Evolutionary conservation across 345 rosid genomes (phyloP).

Genomic region (Triadica sebifera): DNA sequence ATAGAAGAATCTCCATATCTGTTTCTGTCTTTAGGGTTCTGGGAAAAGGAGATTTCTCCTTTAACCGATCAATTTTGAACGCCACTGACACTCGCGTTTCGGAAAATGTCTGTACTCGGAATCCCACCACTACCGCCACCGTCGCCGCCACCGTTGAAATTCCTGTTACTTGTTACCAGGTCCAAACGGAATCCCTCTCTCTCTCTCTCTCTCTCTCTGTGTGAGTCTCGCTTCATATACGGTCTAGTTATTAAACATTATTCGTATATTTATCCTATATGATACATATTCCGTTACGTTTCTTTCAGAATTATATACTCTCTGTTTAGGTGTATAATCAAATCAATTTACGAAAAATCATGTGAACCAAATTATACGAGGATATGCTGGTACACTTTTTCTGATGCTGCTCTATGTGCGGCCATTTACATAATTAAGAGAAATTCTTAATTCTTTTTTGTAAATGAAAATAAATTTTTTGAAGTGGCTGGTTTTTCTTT

Average conservation of each 20-base stretch:
- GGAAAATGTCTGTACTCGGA: conserved; percentile 36
- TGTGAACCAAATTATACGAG: not conserved
- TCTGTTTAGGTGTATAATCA: not conserved
- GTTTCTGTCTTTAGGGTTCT: conserved; percentile 20
- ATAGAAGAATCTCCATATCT: not conserved
- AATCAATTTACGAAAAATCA: not conserved
- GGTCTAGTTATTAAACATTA: not conserved
- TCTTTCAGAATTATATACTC: not conserved
- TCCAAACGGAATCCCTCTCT: not conserved
- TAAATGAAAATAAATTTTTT: not conserved
- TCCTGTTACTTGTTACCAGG: conserved; percentile 80
- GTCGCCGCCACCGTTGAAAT: conserved; percentile 56
- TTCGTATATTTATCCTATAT: not conserved
- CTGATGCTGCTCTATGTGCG: not conserved
- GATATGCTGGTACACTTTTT: too few species aligned
- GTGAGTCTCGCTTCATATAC: too few species aligned
- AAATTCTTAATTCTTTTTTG: not conserved
- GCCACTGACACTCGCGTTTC: conserved; percentile 51
- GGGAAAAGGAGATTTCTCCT: not conserved
- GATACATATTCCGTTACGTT: not conserved
- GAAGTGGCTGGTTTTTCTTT: not conserved
- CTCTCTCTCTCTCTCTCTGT: not conserved
- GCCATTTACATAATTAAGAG: not conserved
- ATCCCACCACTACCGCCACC: conserved; percentile 13
- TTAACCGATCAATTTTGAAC: conserved; percentile 28